These are phyloP conservation scores for Blastomyces silverae DNA, from an alignment of 2,329 filamentous ascomycete species.

Conservation along the genomic window DNA sequence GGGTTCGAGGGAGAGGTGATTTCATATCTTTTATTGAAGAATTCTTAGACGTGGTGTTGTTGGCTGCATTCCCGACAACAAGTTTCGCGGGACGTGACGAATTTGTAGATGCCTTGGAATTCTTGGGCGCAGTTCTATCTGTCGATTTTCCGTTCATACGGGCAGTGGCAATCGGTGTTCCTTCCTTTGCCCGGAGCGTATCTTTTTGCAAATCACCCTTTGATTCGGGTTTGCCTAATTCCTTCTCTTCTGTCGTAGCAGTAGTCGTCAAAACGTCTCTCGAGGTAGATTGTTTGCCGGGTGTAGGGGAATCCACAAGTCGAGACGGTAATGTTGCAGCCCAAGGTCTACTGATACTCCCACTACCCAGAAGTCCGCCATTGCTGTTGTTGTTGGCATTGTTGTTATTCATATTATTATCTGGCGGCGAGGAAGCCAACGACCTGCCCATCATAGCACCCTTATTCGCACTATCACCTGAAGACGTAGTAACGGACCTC, in stretches of 20 bases:
- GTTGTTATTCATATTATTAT: slow-evolving; percentile 8
- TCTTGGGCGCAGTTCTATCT: slow-evolving; percentile 17
- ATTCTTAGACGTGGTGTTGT: slow-evolving; percentile 24
- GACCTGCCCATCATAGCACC: slow-evolving; percentile 4
- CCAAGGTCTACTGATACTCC: slow-evolving; percentile 24
- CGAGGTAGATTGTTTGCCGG: slow-evolving; percentile 1
- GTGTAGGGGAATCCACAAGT: slow-evolving; percentile 8
- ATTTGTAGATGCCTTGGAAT: slow-evolving; percentile 22
- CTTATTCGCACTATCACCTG: slow-evolving; percentile 16
- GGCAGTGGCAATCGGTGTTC: slow-evolving; percentile 6
- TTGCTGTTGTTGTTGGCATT: slow-evolving; percentile 10
- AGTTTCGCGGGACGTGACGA: slow-evolving; percentile 29
- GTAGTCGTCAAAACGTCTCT: slow-evolving; percentile 8
- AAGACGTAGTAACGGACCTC: slow-evolving; percentile 17
- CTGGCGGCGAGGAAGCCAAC: slow-evolving; percentile 3
- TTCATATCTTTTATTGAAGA: slow-evolving; percentile 22
- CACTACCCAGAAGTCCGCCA: slow-evolving; percentile 27
- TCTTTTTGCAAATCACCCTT: slow-evolving; percentile 10
- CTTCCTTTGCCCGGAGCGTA: slow-evolving; percentile 1
- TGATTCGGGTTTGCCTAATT: slow-evolving; percentile 23
- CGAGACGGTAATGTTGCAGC: slow-evolving; percentile 8
- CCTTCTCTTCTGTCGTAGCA: slow-evolving; percentile 12
- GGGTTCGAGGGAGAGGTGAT: slow-evolving; percentile 23
- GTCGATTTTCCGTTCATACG: slow-evolving; percentile 19
- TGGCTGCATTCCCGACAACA: slow-evolving; percentile 26